Percentiles rank a stretch among this genome's conserved stretches.
phyloP scores from a whole-genome alignment of 805 yeast genomes.

The Nakazawaea laoshanensis region DNA sequence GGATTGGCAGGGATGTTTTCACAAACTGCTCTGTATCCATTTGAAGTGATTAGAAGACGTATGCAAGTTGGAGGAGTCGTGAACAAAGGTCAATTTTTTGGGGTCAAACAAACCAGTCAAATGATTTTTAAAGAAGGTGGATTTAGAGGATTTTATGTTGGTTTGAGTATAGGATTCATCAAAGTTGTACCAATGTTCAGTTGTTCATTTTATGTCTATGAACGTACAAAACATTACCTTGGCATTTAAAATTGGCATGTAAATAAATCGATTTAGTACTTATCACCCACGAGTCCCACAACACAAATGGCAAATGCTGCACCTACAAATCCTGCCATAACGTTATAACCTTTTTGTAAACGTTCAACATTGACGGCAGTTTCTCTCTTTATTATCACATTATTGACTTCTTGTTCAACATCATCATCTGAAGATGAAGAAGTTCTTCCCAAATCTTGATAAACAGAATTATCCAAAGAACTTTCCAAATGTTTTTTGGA shows the following conservation, averaged over 20 bases:
- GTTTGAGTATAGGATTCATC: slow-evolving; percentile 89
- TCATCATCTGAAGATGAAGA: slow-evolving; percentile 19
- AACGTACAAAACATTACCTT: slow-evolving; percentile 63
- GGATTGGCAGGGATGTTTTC: slow-evolving; percentile 94
- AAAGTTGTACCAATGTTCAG: slow-evolving; percentile 97
- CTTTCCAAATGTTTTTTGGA: slow-evolving; percentile 17
- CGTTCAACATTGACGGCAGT: slow-evolving; percentile 22
- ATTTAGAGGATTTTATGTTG: slow-evolving; percentile 82
- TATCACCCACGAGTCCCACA: slow-evolving; percentile 54
- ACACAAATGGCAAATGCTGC: slow-evolving; percentile 38
- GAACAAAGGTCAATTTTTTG: slow-evolving; percentile 40
- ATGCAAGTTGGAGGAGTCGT: slow-evolving; percentile 90
- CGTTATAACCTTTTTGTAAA: slow-evolving; percentile 27
- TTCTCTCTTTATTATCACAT: slow-evolving; percentile 30
- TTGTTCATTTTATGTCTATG: slow-evolving; percentile 91
- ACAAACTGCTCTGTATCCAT: slow-evolving; percentile 95
- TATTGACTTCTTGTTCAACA: slow-evolving; percentile 33
- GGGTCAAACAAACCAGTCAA: slow-evolving; percentile 45
- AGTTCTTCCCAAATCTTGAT: slow-evolving; percentile 29
- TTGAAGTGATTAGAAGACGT: slow-evolving; percentile 89
- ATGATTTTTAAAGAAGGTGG: slow-evolving; percentile 71
- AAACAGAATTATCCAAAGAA: slow-evolving; percentile 36
- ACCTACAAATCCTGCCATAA: slow-evolving; percentile 34
- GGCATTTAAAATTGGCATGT: slow-evolving; percentile 33
- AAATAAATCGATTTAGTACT: slow-evolving; percentile 11